Conservation (phyloP, 2,329 filamentous ascomycete genomes). For the Fusarium nanum region DNA sequence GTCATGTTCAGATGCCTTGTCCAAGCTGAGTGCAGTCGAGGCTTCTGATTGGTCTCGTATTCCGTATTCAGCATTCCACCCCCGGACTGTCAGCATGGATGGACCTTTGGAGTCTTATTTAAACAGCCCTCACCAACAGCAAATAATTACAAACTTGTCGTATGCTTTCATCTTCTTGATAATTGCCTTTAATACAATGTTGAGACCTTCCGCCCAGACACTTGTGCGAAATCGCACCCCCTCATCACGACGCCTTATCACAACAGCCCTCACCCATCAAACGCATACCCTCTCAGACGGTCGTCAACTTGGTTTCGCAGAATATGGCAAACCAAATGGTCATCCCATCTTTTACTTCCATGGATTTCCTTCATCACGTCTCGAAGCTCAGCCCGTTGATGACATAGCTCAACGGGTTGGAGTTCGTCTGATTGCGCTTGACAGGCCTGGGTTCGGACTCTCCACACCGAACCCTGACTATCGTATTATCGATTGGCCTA, state of each 20-base stretch:
- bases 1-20: background rate
- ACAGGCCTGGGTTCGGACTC: constrained; percentile 3
- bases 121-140: background rate
- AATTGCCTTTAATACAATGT: background rate
- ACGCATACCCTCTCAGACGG: constrained; percentile 11
- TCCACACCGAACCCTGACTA: background rate
- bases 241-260: background rate
- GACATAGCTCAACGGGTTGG: background rate
- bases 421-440: background rate
- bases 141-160: rapidly evolving
- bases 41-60: constrained; percentile 25
- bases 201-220: background rate
- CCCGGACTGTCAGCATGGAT: background rate
- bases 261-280: constrained; percentile 28
- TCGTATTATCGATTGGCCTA: background rate
- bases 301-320: constrained; percentile 9
- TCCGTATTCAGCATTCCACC: constrained; percentile 23
- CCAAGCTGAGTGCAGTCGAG: too few relatives aligned
- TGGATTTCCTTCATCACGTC: background rate
- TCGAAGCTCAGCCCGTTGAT: background rate
- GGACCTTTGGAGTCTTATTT: background rate
- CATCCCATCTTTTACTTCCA: constrained; percentile 4
- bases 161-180: background rate
- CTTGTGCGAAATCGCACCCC: background rate
- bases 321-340: background rate